phyloP scores from a whole-genome alignment of 1,284 basidiomycete species.

The Naganishia sp. region DNA sequence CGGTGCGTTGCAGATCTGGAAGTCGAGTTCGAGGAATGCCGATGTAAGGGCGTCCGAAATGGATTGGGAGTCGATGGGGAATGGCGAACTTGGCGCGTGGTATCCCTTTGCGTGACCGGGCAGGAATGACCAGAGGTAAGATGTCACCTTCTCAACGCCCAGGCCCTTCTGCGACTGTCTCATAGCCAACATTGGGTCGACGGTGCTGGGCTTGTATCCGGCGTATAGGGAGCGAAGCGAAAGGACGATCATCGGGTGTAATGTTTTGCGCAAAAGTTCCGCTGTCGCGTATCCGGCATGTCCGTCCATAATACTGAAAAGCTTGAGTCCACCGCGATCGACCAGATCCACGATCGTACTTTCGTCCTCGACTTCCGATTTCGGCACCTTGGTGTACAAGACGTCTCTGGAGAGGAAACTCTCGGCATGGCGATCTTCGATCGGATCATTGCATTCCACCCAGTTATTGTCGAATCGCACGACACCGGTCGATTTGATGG shows the following conservation, averaged over 20 bases:
- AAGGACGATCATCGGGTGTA: constrained; percentile 82
- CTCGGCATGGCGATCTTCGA: constrained; percentile 81
- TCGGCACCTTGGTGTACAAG: constrained; percentile 20
- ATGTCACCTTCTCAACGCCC: constrained; percentile 36
- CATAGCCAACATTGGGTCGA: constrained; percentile 30
- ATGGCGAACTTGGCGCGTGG: constrained; percentile 7
- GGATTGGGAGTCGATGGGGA: constrained; percentile 16
- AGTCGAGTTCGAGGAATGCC: constrained; percentile 56
- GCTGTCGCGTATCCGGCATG: constrained; percentile 85
- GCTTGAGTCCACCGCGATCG: constrained; percentile 67
- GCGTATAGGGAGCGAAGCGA: constrained; percentile 64
- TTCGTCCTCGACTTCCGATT: constrained; percentile 17
- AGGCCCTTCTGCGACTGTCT: constrained; percentile 30
- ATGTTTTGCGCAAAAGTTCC: constrained; percentile 74
- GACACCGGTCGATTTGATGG: constrained; percentile 45
- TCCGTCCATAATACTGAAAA: constrained; percentile 90
- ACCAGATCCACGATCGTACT: constrained; percentile 35
- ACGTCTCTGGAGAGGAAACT: constrained; percentile 64
- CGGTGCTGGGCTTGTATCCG: constrained; percentile 43
- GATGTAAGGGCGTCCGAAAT: constrained; percentile 28
- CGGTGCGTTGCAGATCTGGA: constrained; percentile 58
- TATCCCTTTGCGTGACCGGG: constrained; percentile 31
- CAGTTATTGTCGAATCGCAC: constrained; percentile 70
- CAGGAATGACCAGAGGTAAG: constrained; percentile 39
- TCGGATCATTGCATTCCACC: constrained; percentile 80